A percentile compares a stretch with the other conserved stretches of the same genome.
Evolutionary conservation across 768 basidiomycete genomes (phyloP).

Genomic region (Agaricus sinodeliciosus): DNA sequence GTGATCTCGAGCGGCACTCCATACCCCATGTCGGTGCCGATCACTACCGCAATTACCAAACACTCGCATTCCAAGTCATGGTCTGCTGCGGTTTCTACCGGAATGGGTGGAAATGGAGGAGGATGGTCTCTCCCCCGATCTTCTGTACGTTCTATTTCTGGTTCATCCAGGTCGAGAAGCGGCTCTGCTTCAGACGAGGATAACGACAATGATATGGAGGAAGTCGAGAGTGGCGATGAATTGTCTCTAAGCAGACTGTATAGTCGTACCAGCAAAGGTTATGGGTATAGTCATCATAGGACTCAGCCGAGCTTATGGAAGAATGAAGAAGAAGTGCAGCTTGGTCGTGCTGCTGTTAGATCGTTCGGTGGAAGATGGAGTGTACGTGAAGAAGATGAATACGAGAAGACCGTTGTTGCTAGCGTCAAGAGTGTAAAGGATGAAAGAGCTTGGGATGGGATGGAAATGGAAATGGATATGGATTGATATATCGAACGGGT

Average conservation of each 20-base stretch:
- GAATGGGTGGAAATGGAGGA: constrained; percentile 16
- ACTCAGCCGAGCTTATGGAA: constrained; percentile 21
- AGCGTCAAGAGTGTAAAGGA: constrained; percentile 18
- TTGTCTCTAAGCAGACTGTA: constrained; percentile 11
- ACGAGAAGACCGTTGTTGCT: constrained; percentile 22
- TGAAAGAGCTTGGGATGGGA: constrained; percentile 42
- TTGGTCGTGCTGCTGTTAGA: constrained; percentile 12
- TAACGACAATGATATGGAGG: constrained; percentile 25
- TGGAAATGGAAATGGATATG: constrained; percentile 55
- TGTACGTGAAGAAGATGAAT: constrained; percentile 43
- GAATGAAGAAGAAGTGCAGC: constrained; percentile 29
- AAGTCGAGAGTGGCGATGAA: constrained; percentile 21
- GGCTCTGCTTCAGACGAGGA: constrained; percentile 22
- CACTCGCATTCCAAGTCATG: constrained; percentile 17
- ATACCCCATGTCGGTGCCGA: constrained; percentile 28
- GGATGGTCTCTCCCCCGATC: constrained; percentile 54
- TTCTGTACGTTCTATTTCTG: constrained; percentile 39
- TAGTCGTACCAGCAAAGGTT: constrained; percentile 10
- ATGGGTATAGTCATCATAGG: constrained; percentile 14
- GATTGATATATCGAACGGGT: constrained; percentile 36
- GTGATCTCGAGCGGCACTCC: neutral
- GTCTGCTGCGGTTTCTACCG: constrained; percentile 12
- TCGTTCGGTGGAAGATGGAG: constrained; percentile 24
- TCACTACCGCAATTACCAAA: constrained; percentile 14
- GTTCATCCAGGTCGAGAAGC: constrained; percentile 27